Conservation (phyloP, 495 filamentous ascomycete genomes). For the Tuber melanosporum region DNA sequence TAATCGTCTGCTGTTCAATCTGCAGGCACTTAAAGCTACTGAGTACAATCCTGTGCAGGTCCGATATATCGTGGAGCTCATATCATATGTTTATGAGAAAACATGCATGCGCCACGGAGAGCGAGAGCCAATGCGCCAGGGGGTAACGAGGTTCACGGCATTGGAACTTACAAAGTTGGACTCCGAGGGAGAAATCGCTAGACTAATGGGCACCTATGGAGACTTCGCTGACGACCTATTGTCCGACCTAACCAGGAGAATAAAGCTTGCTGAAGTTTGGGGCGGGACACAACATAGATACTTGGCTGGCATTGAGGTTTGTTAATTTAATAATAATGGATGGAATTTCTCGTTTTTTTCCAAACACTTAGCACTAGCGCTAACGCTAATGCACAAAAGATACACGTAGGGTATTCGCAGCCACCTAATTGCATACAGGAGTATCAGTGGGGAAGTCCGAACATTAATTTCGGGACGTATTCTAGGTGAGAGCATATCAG, state of each 20-base stretch:
- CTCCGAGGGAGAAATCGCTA: background rate
- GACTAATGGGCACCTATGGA: constrained; percentile 1
- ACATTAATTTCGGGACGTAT: background rate
- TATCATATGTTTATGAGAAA: constrained; percentile 11
- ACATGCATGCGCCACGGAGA: background rate
- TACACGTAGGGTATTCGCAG: background rate
- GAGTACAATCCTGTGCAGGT: background rate
- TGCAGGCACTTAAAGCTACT: background rate
- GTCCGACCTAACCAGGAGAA: constrained; percentile 8
- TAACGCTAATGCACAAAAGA: background rate
- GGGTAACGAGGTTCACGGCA: constrained; percentile 10
- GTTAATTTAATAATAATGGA: background rate
- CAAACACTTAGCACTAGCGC: background rate
- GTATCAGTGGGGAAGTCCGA: background rate
- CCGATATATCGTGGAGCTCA: background rate
- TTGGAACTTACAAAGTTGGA: constrained; percentile 8
- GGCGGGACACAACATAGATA: background rate
- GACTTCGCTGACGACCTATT: constrained; percentile 12
- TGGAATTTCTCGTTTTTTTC: background rate
- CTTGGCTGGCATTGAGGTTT: background rate
- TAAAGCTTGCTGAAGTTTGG: constrained; percentile 3
- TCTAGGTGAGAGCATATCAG: background rate
- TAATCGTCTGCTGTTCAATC: constrained; percentile 7
- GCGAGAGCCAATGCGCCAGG: constrained; percentile 10
- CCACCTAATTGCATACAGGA: background rate